Evolutionary conservation across 192 early-diverging fungal species (phyloP), one percentile per base, ranked within the genome.

Genomic region (Coemansia sp.): DNA sequence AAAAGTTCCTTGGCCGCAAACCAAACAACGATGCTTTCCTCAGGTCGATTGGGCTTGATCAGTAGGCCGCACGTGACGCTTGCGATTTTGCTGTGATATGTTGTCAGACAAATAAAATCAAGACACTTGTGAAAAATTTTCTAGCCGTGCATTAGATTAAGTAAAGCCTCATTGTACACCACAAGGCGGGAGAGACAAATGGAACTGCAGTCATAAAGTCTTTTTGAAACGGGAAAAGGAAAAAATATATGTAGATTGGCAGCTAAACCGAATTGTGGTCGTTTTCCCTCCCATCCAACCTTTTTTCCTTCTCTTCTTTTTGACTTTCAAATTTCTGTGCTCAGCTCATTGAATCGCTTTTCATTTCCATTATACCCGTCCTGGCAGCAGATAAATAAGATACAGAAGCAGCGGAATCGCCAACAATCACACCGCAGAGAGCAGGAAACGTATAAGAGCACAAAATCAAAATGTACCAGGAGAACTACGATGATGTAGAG

Each of bases 11-110:
- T 26, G 90, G 91, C 21, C 84, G 93, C 16, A 87, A 91, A 61
- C 92, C 92, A 21, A 86, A 74, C 36, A 77, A 82, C 15, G 37
- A 41, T 1, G 74, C 74, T 21, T 71, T 76, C 52, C 63, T 76
- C 65, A 77, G 85, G 57, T 88, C 85, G n/a, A 81, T 90, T 59
- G 89, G 88, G 41, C 71, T 85, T 59, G 57, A 59, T 59, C n/a
- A 40, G 57, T 41, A 40, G 26, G 16, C 57, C 6, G 51, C 51
- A 54, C 51, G 51, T 54, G 51, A 54, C 13, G 12, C 3, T 54
- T 2, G 42, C 10, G 6, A 54, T 26, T 26, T 54, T 11, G 3
- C 7, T 8, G 51, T 54, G 51, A 54, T 26, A 54, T 26, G 19
- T 54, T 22, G 19, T 54, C 22, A 22, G 26, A 3, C 3, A 26